A percentile compares a stretch with the other conserved stretches of the same genome.
These are phyloP conservation scores for Euphorbia lathyris DNA, from an alignment of 345 rosid species.

Conservation along the genomic window DNA sequence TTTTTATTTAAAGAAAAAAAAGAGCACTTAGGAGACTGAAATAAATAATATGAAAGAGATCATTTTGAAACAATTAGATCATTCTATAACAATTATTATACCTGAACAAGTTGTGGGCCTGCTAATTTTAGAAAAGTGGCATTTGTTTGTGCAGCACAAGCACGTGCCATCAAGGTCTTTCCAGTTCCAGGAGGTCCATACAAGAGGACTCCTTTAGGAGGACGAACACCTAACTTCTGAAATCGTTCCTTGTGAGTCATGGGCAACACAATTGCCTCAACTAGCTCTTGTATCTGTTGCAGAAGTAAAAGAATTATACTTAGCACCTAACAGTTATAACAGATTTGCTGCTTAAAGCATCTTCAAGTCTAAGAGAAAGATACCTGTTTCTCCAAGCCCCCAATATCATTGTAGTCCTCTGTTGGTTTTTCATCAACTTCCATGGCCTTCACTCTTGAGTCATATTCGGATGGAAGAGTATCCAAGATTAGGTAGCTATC, in stretches of 20 bases:
- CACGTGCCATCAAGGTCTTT: conserved; percentile 98
- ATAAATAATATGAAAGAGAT: neutral
- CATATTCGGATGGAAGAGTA: conserved; percentile 94
- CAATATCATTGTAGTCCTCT: conserved; percentile 96
- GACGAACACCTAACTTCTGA: conserved; percentile 90
- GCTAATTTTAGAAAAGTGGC: conserved; percentile 97
- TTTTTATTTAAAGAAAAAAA: neutral
- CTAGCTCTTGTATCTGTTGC: conserved; percentile 93
- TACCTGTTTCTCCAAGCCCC: conserved; percentile 98
- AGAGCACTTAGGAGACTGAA: neutral
- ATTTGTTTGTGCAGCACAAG: conserved; percentile 99
- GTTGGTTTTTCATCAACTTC: conserved; percentile 99
- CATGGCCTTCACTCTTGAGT: conserved; percentile 98
- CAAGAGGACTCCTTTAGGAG: conserved; percentile 96
- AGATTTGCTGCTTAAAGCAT: neutral
- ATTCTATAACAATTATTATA: conserved; percentile 16
- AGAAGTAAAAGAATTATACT: conserved; percentile 3
- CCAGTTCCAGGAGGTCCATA: conserved; percentile 99
- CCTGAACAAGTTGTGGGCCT: conserved; percentile 99
- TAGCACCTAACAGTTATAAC: neutral
- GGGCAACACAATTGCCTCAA: conserved; percentile 97
- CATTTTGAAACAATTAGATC: too few relatives aligned
- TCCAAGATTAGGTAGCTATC: conserved; percentile 96
- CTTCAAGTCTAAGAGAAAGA: neutral
- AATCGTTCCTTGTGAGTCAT: conserved; percentile 97